Base-by-base conservation (phyloP, 352 stramenopile species). In the Phytophthora meadii region DNA sequence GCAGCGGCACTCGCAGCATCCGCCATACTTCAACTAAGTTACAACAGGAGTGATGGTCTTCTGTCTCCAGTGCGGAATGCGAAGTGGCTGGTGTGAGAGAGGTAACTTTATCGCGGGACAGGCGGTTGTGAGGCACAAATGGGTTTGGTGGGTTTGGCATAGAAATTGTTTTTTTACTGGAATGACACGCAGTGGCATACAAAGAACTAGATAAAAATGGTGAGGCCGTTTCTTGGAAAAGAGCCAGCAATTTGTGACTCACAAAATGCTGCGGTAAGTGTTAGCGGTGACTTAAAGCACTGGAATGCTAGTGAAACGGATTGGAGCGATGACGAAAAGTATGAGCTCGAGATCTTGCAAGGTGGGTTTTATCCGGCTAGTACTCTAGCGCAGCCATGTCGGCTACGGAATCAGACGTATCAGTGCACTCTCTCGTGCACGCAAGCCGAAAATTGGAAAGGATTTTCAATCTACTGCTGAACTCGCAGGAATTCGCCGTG, bases 1-100 rank as follows among this genome's bases (percentile, higher is more conserved):
- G 65, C 67, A 40, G 71, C 71, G 3, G 71, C 71, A 52, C 53
- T 64, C 42, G 69, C 61, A 17, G 52, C 53, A 39, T 77, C 63
- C 27, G 74, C 54, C 74, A 81, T 81, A 34, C 1, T 40, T 30
- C 6, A 30, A 30, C 27, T 19, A 22, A 30, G 27, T 7, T 8
- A 30, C 27, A 30, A 30, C 27, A 30, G 6, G 27, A 30, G 27
- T 30, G 27, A 30, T 30, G 12, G 15, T 10, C 41, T 61, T 37
- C 27, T 24, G 32, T 45, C 10, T 19, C 42, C n/a, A 30, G 15
- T 37, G 37, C 30, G 32, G 24, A 54, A 54, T 60, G 39, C 9
- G 40, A 65, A 70, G 40, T 70, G 61, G 54, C 53, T 52, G 28
- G 52, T 22, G 36, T 19, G 19, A 17, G 36, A 47, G 42, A 24